A percentile compares a stretch with the other conserved stretches of the same genome.
These are phyloP conservation scores for Zymoseptoria passerinii DNA, from an alignment of 2,329 filamentous ascomycete species.

Conservation along the genomic window DNA sequence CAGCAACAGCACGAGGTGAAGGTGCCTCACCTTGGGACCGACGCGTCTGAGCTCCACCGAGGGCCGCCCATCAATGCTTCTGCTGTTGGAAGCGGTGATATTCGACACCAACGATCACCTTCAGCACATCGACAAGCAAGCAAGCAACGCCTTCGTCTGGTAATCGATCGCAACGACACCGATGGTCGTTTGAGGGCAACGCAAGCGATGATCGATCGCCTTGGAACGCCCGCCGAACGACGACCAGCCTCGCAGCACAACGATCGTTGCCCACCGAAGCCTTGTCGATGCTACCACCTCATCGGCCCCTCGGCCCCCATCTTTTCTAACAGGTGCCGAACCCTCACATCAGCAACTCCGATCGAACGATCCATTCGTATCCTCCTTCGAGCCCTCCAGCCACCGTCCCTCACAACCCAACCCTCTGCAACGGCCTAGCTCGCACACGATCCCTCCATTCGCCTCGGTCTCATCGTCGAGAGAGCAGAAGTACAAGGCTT, in stretches of 20 bases:
- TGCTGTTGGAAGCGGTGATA: background rate
- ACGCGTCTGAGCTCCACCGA: background rate
- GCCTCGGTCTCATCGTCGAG: background rate
- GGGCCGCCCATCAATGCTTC: background rate
- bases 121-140: background rate
- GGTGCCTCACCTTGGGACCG: background rate
- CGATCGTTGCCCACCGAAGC: background rate
- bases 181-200: background rate
- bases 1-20: background rate
- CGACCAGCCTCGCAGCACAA: background rate
- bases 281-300: background rate
- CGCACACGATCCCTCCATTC: background rate
- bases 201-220: background rate
- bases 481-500: too few relatives aligned
- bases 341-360: background rate
- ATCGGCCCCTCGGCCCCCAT: background rate
- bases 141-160: background rate
- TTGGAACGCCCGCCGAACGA: background rate
- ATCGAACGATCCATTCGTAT: background rate
- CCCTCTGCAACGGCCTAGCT: background rate
- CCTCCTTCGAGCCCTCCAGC: too few relatives aligned
- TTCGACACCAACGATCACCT: background rate
- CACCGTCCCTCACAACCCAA: background rate
- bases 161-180: background rate
- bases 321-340: background rate